Evolutionary conservation across 148 eudicot species (phyloP), one percentile per base, ranked within the genome.

Genomic region (Polygonum maritimum): DNA sequence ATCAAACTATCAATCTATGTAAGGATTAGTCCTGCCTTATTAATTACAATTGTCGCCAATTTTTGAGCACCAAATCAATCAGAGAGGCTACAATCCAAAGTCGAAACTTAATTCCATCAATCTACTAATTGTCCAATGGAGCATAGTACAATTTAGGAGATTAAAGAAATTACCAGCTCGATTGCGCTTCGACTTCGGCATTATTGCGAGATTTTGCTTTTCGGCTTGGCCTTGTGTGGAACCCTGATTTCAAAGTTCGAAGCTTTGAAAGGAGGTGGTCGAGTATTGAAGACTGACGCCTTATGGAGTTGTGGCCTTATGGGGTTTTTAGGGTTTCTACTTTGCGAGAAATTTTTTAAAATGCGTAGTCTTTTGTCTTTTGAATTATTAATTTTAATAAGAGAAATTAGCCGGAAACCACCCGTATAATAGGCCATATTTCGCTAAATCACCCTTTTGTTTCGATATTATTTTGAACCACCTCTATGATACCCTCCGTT

Each of bases 111-210:
- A 33, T 33, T 36, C 41, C 38, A 62, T 15, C 4, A 21, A 62
- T 7, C 12, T 1, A 18, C 62, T n/a, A 55, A 55, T n/a, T 1
- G 2, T 7, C 31, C 62, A 44, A 44, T 7, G 9, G 9, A 44
- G 10, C 47, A 6, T 44, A 26, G 31, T 26, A 10, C 8, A 26
- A 31, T 9, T 62, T 26, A 62, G 15, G 19, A 65, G 44, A 65
- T 36, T 33, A 2, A 5, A 14, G 71, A 33, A 14, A 65, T 33
- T 65, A 65, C 71, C 71, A 33, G 71, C 41, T 35, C 71, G 13
- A 65, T 65, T 65, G 9, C 71, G 71, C 71, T 65, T 65, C 41
- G 71, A 65, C 71, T 65, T 65, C n/a, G 71, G 71, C 71, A 65
- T 65, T 65, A 36, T 36, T 15, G 44, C 18, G 44, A n/a, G 70